Conservation (phyloP, 1,284 basidiomycete species). For the Pseudozyma pruni region DNA sequence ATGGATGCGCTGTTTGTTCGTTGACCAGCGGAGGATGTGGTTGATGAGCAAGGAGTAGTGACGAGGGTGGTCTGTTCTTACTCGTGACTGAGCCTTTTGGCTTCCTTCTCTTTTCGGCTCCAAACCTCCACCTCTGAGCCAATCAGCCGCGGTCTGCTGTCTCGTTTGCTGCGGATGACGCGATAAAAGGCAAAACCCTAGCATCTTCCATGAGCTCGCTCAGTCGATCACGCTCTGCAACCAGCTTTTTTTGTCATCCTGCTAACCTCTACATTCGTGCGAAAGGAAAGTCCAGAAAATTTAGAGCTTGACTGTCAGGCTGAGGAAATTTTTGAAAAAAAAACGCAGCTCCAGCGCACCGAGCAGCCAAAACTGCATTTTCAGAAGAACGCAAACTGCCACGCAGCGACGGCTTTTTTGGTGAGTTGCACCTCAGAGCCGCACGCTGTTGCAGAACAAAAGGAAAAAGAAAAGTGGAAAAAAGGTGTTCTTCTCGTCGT, state of each 20-base stretch:
- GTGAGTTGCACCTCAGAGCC: no score
- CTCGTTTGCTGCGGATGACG: slow-evolving; percentile 10
- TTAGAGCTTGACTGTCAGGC: no score
- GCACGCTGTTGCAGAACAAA: slow-evolving; percentile 1
- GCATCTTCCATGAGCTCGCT: slow-evolving; percentile 17
- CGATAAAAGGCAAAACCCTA: slow-evolving; percentile 4
- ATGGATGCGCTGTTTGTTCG: no score
- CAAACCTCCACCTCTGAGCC: slow-evolving; percentile 22
- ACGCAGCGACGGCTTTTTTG: no score
- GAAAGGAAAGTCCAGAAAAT: neutral
- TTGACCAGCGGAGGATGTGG: no score
- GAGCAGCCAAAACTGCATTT: no score
- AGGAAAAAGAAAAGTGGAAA: neutral
- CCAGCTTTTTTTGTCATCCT: no score
- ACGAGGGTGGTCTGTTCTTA: neutral
- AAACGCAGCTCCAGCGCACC: no score
- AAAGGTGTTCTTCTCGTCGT: slow-evolving; percentile 25
- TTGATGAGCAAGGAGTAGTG: no score
- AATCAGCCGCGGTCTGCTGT: slow-evolving; percentile 9
- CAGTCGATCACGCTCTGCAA: slow-evolving; percentile 19
- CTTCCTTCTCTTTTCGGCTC: neutral
- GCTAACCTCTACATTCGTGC: no score
- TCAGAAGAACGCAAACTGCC: no score
- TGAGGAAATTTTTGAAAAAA: no score
- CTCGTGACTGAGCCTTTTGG: slow-evolving; percentile 1